Evolutionary conservation across 805 yeast genomes (phyloP).

Genomic region (Lipomyces anomalus): DNA sequence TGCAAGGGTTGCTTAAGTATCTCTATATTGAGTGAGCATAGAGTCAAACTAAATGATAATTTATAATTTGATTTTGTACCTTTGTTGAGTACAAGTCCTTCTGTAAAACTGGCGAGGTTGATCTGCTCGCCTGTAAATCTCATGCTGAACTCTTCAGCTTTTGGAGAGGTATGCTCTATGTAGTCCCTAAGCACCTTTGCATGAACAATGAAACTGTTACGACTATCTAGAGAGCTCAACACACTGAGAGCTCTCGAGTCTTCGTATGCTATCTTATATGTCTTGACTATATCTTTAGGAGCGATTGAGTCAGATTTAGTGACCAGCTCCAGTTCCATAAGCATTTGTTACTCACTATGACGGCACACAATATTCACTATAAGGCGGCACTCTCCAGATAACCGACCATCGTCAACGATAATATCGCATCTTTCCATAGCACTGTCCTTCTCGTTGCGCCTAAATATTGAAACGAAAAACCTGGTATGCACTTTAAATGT

Average conservation of each 20-base stretch:
- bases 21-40: no score
- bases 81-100: slow-evolving; percentile 4
- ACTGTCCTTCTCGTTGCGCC: slow-evolving; percentile 18
- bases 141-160: slow-evolving; percentile 20
- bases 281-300: slow-evolving; percentile 12
- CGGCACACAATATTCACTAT: slow-evolving; percentile 11
- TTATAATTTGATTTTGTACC: no score
- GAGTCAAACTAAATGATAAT: no score
- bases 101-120: slow-evolving; percentile 15
- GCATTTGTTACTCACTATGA: slow-evolving; percentile 6
- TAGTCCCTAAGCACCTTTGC: slow-evolving; percentile 12
- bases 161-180: slow-evolving; percentile 18
- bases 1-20: slow-evolving; percentile 19
- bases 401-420: slow-evolving; percentile 6
- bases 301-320: background rate
- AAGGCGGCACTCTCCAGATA: slow-evolving; percentile 8
- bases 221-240: slow-evolving; percentile 15
- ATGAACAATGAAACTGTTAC: slow-evolving; percentile 8
- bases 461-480: slow-evolving; percentile 17
- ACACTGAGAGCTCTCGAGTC: slow-evolving; percentile 10
- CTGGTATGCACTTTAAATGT: slow-evolving; percentile 12
- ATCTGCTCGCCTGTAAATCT: slow-evolving; percentile 6
- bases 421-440: slow-evolving; percentile 15
- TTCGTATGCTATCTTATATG: slow-evolving; percentile 15
- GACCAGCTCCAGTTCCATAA: background rate